A percentile compares a stretch with the other conserved stretches of the same genome.
Conservation (phyloP, 495 filamentous ascomycete genomes). For the Hyphodiscus hymeniophilus region DNA sequence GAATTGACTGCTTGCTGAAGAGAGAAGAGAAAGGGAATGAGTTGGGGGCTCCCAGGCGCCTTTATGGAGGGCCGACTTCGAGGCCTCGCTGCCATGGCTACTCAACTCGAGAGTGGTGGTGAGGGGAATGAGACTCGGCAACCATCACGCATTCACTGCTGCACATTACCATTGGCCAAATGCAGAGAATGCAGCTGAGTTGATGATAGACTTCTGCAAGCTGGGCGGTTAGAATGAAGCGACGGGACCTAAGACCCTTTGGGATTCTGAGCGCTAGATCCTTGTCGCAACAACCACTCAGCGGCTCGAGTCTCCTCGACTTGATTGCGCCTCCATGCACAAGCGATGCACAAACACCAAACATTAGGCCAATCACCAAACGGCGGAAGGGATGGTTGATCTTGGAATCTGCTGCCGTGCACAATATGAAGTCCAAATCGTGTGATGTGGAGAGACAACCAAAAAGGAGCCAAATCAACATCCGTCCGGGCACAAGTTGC, state of each 20-base stretch:
- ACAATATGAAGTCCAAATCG: too few relatives aligned
- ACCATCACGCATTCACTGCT: not conserved
- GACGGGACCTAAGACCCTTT: not conserved
- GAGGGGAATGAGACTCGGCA: not conserved
- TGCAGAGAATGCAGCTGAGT: conserved; percentile 2
- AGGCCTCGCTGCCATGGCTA: conserved; percentile 1
- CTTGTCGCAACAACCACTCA: conserved; percentile 5
- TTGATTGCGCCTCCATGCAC: not conserved
- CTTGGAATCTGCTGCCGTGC: too few relatives aligned
- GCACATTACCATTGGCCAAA: not conserved
- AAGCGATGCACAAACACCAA: too few relatives aligned
- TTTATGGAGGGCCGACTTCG: conserved; percentile 18
- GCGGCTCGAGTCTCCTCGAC: not conserved
- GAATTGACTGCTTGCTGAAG: conserved; percentile 71
- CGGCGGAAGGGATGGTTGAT: too few relatives aligned
- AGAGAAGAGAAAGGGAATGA: conserved; percentile 32
- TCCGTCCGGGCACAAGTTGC: too few relatives aligned
- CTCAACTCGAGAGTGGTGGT: not conserved
- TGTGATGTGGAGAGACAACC: too few relatives aligned
- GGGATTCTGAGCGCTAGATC: conserved; percentile 9
- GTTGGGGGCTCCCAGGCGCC: conserved; percentile 6
- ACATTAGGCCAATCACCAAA: too few relatives aligned
- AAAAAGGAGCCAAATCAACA: too few relatives aligned
- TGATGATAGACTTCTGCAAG: conserved; percentile 4
- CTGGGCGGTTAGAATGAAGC: not conserved